phyloP scores from a whole-genome alignment of 2,329 filamentous ascomycete genomes.

The Pseudogymnoascus sp. region DNA sequence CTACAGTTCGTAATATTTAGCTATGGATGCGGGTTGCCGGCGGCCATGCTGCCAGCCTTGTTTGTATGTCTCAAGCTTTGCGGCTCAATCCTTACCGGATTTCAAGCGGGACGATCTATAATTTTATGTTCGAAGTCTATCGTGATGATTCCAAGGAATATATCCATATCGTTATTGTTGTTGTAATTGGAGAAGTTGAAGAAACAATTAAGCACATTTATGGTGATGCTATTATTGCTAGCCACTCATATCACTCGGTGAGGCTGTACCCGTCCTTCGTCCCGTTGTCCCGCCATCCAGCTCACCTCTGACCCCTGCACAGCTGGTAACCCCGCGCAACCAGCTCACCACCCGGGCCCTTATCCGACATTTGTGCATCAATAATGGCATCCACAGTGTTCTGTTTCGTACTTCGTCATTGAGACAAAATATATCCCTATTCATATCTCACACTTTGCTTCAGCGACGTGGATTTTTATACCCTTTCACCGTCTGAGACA shows the following conservation, averaged over 20 bases:
- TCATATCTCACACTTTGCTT: background rate
- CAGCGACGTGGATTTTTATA: background rate
- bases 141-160: background rate
- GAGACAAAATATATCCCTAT: conserved; percentile 1
- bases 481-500: background rate
- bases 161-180: background rate
- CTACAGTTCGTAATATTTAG: background rate
- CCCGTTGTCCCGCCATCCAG: conserved; percentile 9
- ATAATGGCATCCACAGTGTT: conserved; percentile 7
- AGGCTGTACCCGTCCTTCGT: background rate
- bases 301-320: background rate
- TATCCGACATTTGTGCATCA: conserved; percentile 7
- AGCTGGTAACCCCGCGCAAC: conserved; percentile 4
- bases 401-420: conserved; percentile 6
- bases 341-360: conserved; percentile 3
- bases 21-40: background rate
- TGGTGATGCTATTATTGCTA: background rate
- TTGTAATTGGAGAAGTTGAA: background rate
- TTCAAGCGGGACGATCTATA: background rate
- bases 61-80: background rate
- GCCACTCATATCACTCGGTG: background rate
- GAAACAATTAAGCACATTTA: background rate
- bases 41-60: background rate
- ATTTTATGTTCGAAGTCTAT: background rate
- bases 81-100: background rate